Evolutionary conservation across 2,329 filamentous ascomycete genomes (phyloP).

Genomic region (Elsinoe ampelina): DNA sequence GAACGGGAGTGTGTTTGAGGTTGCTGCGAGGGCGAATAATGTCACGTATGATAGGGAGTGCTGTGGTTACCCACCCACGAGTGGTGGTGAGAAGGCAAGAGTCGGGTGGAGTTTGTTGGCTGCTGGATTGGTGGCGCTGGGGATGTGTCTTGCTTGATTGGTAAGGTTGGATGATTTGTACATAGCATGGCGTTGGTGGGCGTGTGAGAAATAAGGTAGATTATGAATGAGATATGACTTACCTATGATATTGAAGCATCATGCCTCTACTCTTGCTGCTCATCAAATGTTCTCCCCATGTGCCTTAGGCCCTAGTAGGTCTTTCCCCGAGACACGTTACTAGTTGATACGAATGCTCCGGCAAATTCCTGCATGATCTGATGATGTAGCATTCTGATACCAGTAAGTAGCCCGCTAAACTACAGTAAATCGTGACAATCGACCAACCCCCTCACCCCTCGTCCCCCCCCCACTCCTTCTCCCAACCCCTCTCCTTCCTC

Average conservation of each 20-base stretch:
- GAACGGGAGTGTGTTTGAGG: constrained; percentile 67
- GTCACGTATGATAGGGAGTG: constrained; percentile 57
- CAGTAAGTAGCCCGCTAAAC: no score
- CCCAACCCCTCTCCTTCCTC: neutral
- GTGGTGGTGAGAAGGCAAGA: neutral
- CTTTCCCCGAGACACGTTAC: no score
- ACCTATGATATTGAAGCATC: no score
- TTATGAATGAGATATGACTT: no score
- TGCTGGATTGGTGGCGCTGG: neutral
- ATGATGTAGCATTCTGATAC: no score
- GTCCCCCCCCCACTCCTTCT: neutral
- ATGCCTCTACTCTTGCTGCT: no score
- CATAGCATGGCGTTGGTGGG: constrained; percentile 2
- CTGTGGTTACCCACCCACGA: constrained; percentile 37
- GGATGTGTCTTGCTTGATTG: neutral
- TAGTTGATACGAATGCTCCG: no score
- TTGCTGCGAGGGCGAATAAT: constrained; percentile 60
- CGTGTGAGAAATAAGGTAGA: neutral
- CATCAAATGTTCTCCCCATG: no score
- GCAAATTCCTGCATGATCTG: no score
- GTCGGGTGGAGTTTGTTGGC: neutral
- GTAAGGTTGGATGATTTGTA: neutral
- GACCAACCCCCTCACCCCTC: no score
- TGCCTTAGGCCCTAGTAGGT: no score
- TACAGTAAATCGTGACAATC: no score